Evolutionary conservation across 2,329 filamentous ascomycete genomes (phyloP).

Genomic region (Monilinia vaccinii-corymbosi): DNA sequence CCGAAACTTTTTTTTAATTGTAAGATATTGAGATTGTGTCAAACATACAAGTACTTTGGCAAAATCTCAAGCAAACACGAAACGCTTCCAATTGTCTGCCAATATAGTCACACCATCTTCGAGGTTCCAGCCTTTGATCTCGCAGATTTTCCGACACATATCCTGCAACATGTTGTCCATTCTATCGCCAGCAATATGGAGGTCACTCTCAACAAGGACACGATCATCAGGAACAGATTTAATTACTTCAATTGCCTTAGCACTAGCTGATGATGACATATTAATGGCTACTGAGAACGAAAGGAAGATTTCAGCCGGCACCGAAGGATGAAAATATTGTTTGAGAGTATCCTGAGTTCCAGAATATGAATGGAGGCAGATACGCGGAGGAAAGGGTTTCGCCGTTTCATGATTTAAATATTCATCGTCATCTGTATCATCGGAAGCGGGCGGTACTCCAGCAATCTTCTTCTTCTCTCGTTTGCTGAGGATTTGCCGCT

Average conservation of each 20-base stretch:
- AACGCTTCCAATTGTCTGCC: slow-evolving; percentile 66
- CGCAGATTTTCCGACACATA: slow-evolving; percentile 67
- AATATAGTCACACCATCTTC: slow-evolving; percentile 60
- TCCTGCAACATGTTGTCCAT: slow-evolving; percentile 76
- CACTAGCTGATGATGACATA: slow-evolving; percentile 44
- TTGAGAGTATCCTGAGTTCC: slow-evolving; percentile 65
- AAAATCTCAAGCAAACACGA: slow-evolving; percentile 34
- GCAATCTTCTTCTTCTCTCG: slow-evolving; percentile 46
- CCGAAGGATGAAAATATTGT: slow-evolving; percentile 64
- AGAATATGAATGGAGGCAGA: slow-evolving; percentile 92
- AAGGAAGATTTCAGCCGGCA: slow-evolving; percentile 74
- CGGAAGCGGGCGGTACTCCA: slow-evolving; percentile 27
- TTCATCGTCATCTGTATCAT: slow-evolving; percentile 31
- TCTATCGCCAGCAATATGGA: slow-evolving; percentile 68
- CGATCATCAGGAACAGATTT: slow-evolving; percentile 65
- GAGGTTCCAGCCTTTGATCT: slow-evolving; percentile 67
- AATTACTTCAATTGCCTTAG: slow-evolving; percentile 50
- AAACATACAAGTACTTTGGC: background rate
- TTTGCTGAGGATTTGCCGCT: slow-evolving; percentile 51
- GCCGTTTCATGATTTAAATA: slow-evolving; percentile 28
- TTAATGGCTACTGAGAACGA: slow-evolving; percentile 86
- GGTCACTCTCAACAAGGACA: slow-evolving; percentile 81
- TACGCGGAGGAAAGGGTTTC: slow-evolving; percentile 70
- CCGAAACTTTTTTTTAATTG: background rate
- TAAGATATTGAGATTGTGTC: background rate